phyloP scores from a whole-genome alignment of 2,329 filamentous ascomycete species.

The Apiospora rasikravindrae region DNA sequence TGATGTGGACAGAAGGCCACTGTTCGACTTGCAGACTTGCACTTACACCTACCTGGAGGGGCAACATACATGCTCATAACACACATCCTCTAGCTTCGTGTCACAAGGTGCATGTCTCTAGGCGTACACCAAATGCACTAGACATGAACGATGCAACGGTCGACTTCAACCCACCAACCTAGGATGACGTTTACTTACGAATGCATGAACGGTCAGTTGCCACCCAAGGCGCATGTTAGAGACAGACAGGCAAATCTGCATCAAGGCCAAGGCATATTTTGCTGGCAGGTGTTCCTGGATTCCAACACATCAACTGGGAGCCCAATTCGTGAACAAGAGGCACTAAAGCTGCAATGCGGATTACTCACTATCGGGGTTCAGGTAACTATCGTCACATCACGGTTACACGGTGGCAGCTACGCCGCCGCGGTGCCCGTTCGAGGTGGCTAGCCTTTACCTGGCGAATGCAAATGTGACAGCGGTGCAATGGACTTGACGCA shows the following conservation, averaged over 20 bases:
- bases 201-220: neutral
- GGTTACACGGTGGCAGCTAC: neutral
- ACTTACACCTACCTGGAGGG: neutral
- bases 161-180: neutral
- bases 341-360: neutral
- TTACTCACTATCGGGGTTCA: neutral
- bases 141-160: neutral
- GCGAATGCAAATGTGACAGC: conserved; percentile 14
- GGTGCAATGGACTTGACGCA: neutral
- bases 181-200: neutral
- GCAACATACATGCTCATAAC: neutral
- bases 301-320: neutral
- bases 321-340: neutral
- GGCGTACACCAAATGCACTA: conserved; percentile 2
- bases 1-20: neutral
- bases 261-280: neutral
- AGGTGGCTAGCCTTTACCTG: neutral
- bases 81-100: neutral
- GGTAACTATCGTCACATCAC: conserved; percentile 11
- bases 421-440: neutral
- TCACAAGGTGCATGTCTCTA: neutral
- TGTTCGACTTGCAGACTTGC: neutral
- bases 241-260: neutral
- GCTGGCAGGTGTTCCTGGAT: neutral
- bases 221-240: neutral